Percentiles rank a stretch among this genome's conserved stretches.
Conservation (phyloP, 345 rosid species). For the Eutrema heterophyllum region DNA sequence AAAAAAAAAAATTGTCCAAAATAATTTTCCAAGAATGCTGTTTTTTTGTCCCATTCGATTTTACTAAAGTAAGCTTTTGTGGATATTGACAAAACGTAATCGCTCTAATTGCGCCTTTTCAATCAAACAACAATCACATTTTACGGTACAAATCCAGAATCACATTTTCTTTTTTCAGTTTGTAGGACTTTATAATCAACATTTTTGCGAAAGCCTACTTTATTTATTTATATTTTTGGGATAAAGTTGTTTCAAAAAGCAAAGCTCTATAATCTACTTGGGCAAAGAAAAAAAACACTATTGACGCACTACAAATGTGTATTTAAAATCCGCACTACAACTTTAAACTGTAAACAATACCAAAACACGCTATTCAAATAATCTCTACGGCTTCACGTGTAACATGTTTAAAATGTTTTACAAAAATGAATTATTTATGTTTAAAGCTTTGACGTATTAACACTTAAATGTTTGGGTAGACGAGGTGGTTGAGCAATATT, state of each 20-base stretch:
- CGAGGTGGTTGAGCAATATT: background rate
- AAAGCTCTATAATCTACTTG: background rate
- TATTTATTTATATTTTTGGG: background rate
- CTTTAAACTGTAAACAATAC: background rate
- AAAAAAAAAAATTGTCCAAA: no score
- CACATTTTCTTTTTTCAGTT: background rate
- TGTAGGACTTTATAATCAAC: background rate
- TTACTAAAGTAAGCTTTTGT: background rate
- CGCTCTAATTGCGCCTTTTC: background rate
- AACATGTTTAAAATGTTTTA: background rate
- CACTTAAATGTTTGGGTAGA: background rate
- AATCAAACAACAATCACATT: background rate
- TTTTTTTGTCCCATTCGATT: no score
- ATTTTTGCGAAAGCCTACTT: background rate
- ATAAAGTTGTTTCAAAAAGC: background rate
- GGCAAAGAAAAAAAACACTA: background rate
- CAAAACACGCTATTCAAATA: background rate
- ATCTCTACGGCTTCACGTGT: conserved; percentile 5
- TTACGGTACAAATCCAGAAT: background rate
- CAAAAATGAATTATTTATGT: background rate
- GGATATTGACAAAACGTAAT: background rate
- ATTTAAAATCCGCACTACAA: background rate
- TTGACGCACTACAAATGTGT: background rate
- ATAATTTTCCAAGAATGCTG: no score
- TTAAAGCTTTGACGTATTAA: background rate